These are phyloP conservation scores for Plectosphaerella cucumerina DNA, from an alignment of 2,329 filamentous ascomycete species.

Conservation along the genomic window DNA sequence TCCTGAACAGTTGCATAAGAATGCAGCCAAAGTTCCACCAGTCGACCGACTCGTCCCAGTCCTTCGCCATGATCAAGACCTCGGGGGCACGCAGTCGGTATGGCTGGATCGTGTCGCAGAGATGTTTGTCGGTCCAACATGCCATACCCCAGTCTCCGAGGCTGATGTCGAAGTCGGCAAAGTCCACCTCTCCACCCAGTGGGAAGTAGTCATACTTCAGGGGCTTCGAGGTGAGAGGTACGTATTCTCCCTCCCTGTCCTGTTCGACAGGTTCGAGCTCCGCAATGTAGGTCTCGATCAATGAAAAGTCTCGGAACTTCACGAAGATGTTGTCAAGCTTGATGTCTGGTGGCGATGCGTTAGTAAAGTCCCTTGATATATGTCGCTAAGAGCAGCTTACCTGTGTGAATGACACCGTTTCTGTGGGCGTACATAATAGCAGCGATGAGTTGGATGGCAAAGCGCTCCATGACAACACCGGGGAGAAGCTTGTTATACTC, in stretches of 20 bases:
- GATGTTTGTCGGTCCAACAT: conserved; percentile 17
- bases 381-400: conserved; percentile 9
- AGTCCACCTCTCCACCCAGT: conserved; percentile 13
- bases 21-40: conserved; percentile 19
- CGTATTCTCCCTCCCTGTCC: neutral
- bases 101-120: conserved; percentile 21
- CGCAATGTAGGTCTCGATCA: conserved; percentile 11
- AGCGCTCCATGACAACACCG: conserved; percentile 8
- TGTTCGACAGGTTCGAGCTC: neutral
- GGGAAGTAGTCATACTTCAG: conserved; percentile 8
- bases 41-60: conserved; percentile 18
- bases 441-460: conserved; percentile 14
- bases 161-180: conserved; percentile 8
- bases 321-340: conserved; percentile 20
- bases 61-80: conserved; percentile 17
- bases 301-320: conserved; percentile 10
- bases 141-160: conserved; percentile 17
- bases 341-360: conserved; percentile 12
- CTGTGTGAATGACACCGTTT: conserved; percentile 17
- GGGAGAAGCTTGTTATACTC: conserved; percentile 6
- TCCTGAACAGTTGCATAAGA: neutral
- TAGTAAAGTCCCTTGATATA: neutral
- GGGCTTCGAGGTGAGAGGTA: conserved; percentile 3
- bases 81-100: conserved; percentile 18
- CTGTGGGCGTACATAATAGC: conserved; percentile 15